These are phyloP conservation scores for Allium fistulosum DNA, from an alignment of 106 monocot genomes.

Conservation along the genomic window DNA sequence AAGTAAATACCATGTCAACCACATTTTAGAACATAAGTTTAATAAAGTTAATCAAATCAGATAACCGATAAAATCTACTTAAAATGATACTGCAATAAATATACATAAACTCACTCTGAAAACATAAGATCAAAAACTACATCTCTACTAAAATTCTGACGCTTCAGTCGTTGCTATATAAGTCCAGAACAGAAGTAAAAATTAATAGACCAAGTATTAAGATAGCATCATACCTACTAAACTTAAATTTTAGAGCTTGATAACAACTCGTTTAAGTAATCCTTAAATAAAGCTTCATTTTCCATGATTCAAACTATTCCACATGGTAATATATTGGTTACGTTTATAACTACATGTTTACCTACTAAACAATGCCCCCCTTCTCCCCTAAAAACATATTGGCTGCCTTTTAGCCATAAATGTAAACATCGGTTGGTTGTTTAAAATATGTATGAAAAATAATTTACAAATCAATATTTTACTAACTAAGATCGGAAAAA, in stretches of 20 bases:
- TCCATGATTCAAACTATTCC: background rate
- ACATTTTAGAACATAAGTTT: background rate
- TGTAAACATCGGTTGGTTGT: too few species aligned
- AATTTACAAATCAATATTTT: too few species aligned
- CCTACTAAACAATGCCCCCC: too few species aligned
- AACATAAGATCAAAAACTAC: background rate
- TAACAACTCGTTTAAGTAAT: conserved; percentile 1
- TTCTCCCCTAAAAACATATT: too few species aligned
- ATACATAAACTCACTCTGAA: background rate
- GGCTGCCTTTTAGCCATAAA: too few species aligned
- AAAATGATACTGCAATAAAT: background rate
- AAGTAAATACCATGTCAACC: conserved; percentile 15
- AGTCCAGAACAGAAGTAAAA: background rate
- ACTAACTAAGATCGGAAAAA: too few species aligned
- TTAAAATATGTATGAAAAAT: too few species aligned
- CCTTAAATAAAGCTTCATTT: background rate
- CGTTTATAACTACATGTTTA: too few species aligned
- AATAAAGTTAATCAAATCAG: background rate
- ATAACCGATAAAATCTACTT: background rate
- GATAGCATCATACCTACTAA: conserved; percentile 8
- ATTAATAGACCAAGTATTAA: conserved; percentile 2
- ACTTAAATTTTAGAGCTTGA: background rate
- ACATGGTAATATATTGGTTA: too few species aligned
- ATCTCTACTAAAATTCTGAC: background rate
- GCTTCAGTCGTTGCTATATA: too few species aligned